Conservation (phyloP, 2,329 filamentous ascomycete species). For the Botrytis tulipae region DNA sequence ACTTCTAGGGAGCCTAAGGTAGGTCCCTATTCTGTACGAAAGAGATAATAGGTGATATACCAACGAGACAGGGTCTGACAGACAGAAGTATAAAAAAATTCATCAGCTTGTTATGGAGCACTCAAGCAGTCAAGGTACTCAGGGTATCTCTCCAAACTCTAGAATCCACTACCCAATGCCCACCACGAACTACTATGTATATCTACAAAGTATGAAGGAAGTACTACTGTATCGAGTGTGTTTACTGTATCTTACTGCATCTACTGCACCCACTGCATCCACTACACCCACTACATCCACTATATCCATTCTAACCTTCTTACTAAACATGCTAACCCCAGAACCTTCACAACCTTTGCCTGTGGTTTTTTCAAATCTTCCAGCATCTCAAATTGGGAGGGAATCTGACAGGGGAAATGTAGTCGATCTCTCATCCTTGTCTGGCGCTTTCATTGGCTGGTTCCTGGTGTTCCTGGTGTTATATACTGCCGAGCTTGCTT, state of each 20-base stretch:
- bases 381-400: background rate
- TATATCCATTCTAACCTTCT: background rate
- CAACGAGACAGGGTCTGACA: background rate
- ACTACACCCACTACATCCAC: background rate
- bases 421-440: background rate
- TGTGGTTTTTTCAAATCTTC: background rate
- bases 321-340: background rate
- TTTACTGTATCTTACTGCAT: too few species aligned
- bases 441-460: background rate
- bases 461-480: background rate
- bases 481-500: background rate
- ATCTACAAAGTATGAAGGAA: background rate
- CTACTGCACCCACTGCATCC: background rate
- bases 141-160: background rate
- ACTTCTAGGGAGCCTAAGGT: background rate
- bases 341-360: background rate
- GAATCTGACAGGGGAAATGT: background rate
- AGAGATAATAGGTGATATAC: background rate
- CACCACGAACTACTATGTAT: background rate
- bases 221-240: background rate
- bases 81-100: background rate
- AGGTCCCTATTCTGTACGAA: background rate
- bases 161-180: background rate
- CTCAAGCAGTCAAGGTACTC: background rate
- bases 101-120: background rate